Evolutionary conservation across 768 basidiomycete species (phyloP).

Genomic region (Naganishia onofrii): DNA sequence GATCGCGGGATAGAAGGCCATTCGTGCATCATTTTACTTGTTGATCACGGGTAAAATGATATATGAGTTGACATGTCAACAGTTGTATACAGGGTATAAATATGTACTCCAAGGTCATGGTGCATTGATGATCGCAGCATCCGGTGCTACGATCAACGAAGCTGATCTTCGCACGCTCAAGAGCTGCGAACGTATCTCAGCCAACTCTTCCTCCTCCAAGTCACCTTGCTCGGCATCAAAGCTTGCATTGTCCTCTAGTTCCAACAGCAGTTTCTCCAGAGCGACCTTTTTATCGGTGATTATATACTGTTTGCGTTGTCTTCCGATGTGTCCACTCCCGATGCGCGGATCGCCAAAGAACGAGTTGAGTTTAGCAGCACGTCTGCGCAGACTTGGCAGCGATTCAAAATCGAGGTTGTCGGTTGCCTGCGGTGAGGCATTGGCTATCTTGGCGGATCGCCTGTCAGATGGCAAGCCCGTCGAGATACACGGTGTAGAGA

Average conservation of each 20-base stretch:
- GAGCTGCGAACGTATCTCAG: background rate
- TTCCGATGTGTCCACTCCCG: slow-evolving; percentile 1
- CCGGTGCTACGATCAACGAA: background rate
- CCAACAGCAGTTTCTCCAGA: slow-evolving; percentile 11
- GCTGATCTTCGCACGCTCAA: background rate
- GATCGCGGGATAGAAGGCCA: slow-evolving; percentile 34
- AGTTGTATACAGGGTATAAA: background rate
- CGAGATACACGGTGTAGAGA: background rate
- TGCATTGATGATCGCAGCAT: background rate
- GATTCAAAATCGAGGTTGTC: background rate
- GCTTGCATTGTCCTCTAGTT: slow-evolving; percentile 6
- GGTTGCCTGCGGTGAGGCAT: background rate
- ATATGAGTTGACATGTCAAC: background rate
- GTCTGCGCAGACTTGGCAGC: slow-evolving; percentile 2
- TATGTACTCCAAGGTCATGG: background rate
- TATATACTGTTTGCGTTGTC: background rate
- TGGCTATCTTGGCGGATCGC: background rate
- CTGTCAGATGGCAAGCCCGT: background rate
- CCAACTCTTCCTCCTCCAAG: slow-evolving; percentile 6
- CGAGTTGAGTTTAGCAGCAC: slow-evolving; percentile 6
- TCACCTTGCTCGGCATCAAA: background rate
- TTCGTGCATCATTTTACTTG: background rate
- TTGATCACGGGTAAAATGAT: background rate
- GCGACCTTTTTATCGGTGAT: slow-evolving; percentile 6
- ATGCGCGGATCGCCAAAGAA: slow-evolving; percentile 17